Evolutionary conservation across 371 early-diverging fungal species (phyloP).

Genomic region (Mucor racemosus): DNA sequence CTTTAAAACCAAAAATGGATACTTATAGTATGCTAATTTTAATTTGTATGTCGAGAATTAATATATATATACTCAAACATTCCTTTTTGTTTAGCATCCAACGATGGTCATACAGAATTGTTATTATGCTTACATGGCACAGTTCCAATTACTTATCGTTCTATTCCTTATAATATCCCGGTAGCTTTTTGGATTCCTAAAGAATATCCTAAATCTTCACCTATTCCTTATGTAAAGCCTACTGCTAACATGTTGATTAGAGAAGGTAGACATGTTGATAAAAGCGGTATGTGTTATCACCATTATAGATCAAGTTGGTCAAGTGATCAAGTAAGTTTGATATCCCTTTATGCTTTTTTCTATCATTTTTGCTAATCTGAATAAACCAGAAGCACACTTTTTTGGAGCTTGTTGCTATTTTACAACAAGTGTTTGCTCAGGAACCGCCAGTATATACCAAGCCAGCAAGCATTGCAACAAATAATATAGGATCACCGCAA

Average conservation of each 20-base stretch:
- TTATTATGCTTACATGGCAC: constrained; percentile 87
- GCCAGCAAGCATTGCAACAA: constrained; percentile 38
- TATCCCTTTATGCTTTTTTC: neutral
- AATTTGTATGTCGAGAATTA: neutral
- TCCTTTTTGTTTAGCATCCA: constrained; percentile 53
- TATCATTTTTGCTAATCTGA: neutral
- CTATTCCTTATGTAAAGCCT: constrained; percentile 86
- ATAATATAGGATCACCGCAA: constrained; percentile 30
- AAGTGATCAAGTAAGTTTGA: constrained; percentile 39
- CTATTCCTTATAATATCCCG: constrained; percentile 90
- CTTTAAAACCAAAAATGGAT: constrained; percentile 74
- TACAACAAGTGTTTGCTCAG: constrained; percentile 74
- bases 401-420: constrained; percentile 63
- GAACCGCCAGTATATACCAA: constrained; percentile 86
- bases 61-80: neutral
- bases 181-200: constrained; percentile 88
- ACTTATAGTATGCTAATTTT: constrained; percentile 63
- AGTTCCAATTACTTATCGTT: constrained; percentile 82
- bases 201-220: constrained; percentile 80
- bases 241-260: constrained; percentile 87
- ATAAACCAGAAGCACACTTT: constrained; percentile 61
- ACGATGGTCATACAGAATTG: constrained; percentile 73
- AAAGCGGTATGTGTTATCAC: constrained; percentile 82
- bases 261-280: constrained; percentile 83
- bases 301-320: constrained; percentile 73